These are phyloP conservation scores for Chenopodium quinoa DNA, from an alignment of 148 eudicot genomes.

Conservation along the genomic window DNA sequence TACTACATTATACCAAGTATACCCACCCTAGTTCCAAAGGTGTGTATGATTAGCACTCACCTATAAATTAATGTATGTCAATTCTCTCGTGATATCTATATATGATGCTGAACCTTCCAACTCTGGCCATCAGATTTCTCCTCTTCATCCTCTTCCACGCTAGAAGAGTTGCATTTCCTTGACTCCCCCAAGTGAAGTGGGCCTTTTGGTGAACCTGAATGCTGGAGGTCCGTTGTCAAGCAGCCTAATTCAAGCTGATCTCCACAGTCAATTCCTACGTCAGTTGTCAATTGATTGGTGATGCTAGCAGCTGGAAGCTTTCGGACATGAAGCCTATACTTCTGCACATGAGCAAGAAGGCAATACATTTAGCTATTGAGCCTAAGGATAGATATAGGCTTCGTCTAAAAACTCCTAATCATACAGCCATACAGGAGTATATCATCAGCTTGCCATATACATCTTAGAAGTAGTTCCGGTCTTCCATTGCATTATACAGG, in stretches of 20 bases:
- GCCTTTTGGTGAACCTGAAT: constrained; percentile 44
- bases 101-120: constrained; percentile 21
- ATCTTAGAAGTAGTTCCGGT: not conserved
- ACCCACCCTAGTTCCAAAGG: constrained; percentile 3
- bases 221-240: constrained; percentile 15
- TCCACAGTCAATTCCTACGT: constrained; percentile 5
- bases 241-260: constrained; percentile 24
- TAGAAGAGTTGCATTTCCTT: constrained; percentile 31
- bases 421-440: not conserved
- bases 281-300: constrained; percentile 11
- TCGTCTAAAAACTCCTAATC: not conserved
- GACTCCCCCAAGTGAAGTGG: constrained; percentile 32
- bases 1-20: not conserved
- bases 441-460: not conserved
- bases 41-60: constrained; percentile 14
- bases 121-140: constrained; percentile 51
- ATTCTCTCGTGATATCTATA: constrained; percentile 6
- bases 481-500: no score
- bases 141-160: constrained; percentile 44
- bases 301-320: constrained; percentile 31
- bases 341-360: constrained; percentile 29
- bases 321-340: constrained; percentile 54
- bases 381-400: not conserved
- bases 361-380: not conserved
- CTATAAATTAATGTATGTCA: not conserved